Base-by-base conservation (phyloP, 345 rosid genomes). In the Litchi chinensis region DNA sequence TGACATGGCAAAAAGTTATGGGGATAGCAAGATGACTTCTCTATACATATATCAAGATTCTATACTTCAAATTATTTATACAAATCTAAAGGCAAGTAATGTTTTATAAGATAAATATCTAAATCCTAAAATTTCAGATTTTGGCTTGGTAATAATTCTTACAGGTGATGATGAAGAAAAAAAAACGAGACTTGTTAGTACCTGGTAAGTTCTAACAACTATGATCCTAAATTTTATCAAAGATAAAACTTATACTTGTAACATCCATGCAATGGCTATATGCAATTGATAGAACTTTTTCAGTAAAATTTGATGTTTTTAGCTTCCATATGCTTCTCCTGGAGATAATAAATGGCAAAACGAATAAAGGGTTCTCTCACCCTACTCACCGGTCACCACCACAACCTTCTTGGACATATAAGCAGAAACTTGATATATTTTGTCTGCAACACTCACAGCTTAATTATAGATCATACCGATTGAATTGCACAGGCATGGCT, bases 121-220 rank as follows among this genome's bases (percentile, higher is more conserved):
- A 57, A 79, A 79, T 21, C 77, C 81, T 3, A 79, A 79, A 65
- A 65, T 79, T 72, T 79, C 72, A 12, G 81, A 78, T 32, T 78
- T 78, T 48, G 76, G 76, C 28, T 19, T 71, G 69, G 81, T 76
- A n/a, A 71, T 65, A 50, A 71, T 46, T 73, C 50, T 79, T 65
- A 28, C 11, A 22, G 77, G 10, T 18, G 70, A 28, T 64, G 77
- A 64, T 18, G 57, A 64, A 18, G 41, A 13, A 43, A 59, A 10
- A 16, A 22, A n/a, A 21, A 79, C 77, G 10, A 79, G 73, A 68
- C 71, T 79, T 4, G 41, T 43, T 5, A 73, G 82, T 66, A 79
- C 82, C 66, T 73, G 41, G 77, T 32, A 32, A 2, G 37, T 32
- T 1, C 37, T 32, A 67, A 18, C 46, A 19, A 37, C 70, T 40